phyloP scores from a whole-genome alignment of 2,329 filamentous ascomycete genomes.

The Parascedosporium putredinis region DNA sequence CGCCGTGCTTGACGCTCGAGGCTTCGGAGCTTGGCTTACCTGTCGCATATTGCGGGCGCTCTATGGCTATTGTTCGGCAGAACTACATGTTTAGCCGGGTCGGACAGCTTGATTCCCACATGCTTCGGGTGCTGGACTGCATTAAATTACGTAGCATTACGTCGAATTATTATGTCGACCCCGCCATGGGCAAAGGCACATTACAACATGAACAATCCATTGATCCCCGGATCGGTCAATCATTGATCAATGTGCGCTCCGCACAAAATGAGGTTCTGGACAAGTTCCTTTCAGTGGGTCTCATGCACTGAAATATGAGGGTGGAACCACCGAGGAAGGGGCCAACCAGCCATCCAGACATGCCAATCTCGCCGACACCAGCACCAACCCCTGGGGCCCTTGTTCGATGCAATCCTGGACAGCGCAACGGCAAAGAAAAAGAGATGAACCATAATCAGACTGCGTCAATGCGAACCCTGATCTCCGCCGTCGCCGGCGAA shows the following conservation, averaged over 20 bases:
- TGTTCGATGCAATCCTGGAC: not conserved
- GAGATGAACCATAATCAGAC: not conserved
- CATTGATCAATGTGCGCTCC: too few relatives aligned
- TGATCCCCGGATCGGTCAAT: too few relatives aligned
- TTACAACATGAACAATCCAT: too few relatives aligned
- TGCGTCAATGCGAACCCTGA: conserved; percentile 3
- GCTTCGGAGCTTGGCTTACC: too few relatives aligned
- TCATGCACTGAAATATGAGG: not conserved
- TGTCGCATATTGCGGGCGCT: not conserved
- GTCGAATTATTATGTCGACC: not conserved
- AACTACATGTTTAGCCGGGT: not conserved
- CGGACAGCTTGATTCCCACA: not conserved
- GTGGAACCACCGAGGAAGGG: not conserved
- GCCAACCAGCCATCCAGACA: not conserved
- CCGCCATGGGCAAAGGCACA: too few relatives aligned
- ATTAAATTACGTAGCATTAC: not conserved
- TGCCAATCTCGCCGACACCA: conserved; percentile 1
- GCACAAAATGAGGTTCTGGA: too few relatives aligned
- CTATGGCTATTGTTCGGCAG: not conserved
- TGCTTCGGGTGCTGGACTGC: too few relatives aligned
- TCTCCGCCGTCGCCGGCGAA: not conserved
- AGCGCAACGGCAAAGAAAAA: not conserved
- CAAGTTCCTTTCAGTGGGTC: not conserved
- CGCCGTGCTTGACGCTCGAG: not conserved
- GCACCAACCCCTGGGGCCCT: too few relatives aligned